Evolutionary conservation across 257 asterid species (phyloP).

Genomic region (Nicotiana tomentosiformis): DNA sequence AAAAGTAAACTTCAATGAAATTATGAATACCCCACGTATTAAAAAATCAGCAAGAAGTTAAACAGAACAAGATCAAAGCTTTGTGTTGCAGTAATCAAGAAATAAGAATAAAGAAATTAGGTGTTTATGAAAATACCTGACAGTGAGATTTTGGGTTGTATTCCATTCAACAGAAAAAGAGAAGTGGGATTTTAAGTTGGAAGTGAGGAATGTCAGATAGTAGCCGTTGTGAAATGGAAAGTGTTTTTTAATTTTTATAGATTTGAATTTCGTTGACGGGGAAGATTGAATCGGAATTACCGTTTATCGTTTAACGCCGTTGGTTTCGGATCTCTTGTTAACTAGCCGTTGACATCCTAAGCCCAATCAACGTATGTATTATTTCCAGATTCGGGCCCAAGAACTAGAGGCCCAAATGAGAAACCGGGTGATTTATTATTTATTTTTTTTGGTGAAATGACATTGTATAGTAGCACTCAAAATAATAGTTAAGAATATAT

Average conservation of each 20-base stretch:
- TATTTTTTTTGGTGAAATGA: no score
- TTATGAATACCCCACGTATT: background rate
- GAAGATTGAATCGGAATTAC: background rate
- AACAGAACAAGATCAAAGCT: background rate
- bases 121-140: constrained; percentile 13
- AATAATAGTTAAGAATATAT: no score
- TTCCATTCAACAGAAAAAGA: background rate
- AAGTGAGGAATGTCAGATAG: background rate
- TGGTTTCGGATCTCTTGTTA: constrained; percentile 15
- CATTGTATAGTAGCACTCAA: no score
- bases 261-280: constrained; percentile 21
- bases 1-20: background rate
- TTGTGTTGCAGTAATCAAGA: background rate
- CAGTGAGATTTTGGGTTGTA: background rate
- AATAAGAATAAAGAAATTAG: background rate
- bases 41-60: background rate
- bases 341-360: constrained; percentile 16
- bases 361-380: background rate
- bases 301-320: constrained; percentile 18
- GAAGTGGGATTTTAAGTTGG: background rate
- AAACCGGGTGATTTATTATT: no score
- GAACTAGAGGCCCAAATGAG: background rate
- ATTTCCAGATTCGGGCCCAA: background rate
- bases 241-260: background rate
- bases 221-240: constrained; percentile 21